phyloP scores from a whole-genome alignment of 2,329 filamentous ascomycete genomes.

The Calonectria naviculata region DNA sequence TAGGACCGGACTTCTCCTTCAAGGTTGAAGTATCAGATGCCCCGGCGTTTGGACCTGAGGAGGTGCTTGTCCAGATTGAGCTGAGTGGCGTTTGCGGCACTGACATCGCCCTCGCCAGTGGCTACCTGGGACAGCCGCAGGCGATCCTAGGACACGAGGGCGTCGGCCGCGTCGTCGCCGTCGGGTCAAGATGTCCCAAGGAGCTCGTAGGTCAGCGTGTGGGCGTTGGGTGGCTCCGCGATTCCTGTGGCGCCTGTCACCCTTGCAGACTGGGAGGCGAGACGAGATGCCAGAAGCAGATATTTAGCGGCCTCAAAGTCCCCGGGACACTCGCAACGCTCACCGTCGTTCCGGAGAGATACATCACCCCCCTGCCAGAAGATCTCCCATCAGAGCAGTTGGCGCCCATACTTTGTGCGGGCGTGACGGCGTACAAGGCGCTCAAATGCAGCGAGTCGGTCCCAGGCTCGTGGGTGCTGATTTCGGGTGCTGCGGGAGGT shows the following conservation, averaged over 20 bases:
- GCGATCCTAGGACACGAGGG: slow-evolving; percentile 57
- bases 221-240: slow-evolving; percentile 49
- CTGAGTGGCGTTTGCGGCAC: slow-evolving; percentile 53
- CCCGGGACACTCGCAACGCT: slow-evolving; percentile 6
- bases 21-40: not conserved
- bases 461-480: slow-evolving; percentile 9
- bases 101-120: slow-evolving; percentile 50
- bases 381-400: not conserved
- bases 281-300: slow-evolving; percentile 7
- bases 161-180: slow-evolving; percentile 50
- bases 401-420: slow-evolving; percentile 13
- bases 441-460: slow-evolving; percentile 12
- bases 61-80: slow-evolving; percentile 47
- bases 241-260: slow-evolving; percentile 9
- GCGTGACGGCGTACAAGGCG: slow-evolving; percentile 21
- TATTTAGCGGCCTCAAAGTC: not conserved
- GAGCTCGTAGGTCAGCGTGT: slow-evolving; percentile 48
- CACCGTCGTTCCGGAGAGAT: slow-evolving; percentile 14
- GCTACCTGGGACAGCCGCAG: slow-evolving; percentile 48
- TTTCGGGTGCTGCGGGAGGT: slow-evolving; percentile 17
- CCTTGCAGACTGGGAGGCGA: slow-evolving; percentile 11
- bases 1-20: not conserved
- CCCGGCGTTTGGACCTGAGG: slow-evolving; percentile 33
- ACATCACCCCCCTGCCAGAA: slow-evolving; percentile 2
- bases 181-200: slow-evolving; percentile 47